phyloP scores from a whole-genome alignment of 768 basidiomycete species.

The Trametes maxima region DNA sequence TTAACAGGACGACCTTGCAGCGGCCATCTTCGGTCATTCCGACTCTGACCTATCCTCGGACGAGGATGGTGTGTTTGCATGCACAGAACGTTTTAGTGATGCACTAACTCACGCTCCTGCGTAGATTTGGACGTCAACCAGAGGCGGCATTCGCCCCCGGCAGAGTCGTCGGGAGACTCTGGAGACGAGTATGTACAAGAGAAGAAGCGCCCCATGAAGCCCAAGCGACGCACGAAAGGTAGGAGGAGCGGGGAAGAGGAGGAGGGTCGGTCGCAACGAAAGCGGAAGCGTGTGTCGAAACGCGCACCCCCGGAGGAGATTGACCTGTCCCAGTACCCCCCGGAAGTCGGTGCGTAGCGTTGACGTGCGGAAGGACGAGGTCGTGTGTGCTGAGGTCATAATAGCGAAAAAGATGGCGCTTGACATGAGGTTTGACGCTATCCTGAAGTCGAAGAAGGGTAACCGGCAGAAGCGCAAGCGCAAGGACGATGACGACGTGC shows the following conservation, averaged over 20 bases:
- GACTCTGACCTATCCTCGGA: constrained; percentile 85
- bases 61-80: constrained; percentile 50
- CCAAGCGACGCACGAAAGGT: constrained; percentile 23
- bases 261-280: constrained; percentile 38
- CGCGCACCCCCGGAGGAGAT: constrained; percentile 52
- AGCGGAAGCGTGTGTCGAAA: constrained; percentile 56
- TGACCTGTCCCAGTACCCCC: constrained; percentile 68
- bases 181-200: constrained; percentile 56
- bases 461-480: constrained; percentile 67
- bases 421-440: constrained; percentile 85
- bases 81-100: background rate
- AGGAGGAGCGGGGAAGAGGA: constrained; percentile 34
- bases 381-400: constrained; percentile 1
- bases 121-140: constrained; percentile 47
- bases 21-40: constrained; percentile 65
- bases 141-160: constrained; percentile 37
- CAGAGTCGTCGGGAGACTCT: constrained; percentile 43
- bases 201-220: constrained; percentile 27
- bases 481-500: constrained; percentile 77
- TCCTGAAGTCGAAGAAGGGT: constrained; percentile 78
- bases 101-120: constrained; percentile 10
- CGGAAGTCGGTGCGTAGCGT: constrained; percentile 66
- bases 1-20: constrained; percentile 29
- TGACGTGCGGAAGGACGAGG: background rate
- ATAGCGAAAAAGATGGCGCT: constrained; percentile 76